These are phyloP conservation scores for Hypomontagnella submonticulosa DNA, from an alignment of 495 filamentous ascomycete genomes.

Conservation along the genomic window DNA sequence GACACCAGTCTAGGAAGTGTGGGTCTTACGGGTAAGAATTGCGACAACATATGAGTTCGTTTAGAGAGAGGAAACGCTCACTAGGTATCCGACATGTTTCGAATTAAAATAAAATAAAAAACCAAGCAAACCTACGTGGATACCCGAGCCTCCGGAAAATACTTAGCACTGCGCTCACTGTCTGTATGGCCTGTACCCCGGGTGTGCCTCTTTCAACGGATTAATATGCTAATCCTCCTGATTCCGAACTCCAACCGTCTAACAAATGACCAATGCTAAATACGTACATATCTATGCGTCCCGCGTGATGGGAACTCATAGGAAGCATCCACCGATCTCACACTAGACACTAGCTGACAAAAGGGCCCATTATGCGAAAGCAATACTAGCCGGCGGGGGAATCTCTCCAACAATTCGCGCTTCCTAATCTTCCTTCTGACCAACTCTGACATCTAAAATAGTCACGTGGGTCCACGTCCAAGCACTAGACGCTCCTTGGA, in stretches of 20 bases:
- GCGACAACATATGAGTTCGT: slow-evolving; percentile 5
- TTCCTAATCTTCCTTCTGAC: slow-evolving; percentile 8
- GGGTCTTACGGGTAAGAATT: not conserved
- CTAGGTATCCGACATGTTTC: slow-evolving; percentile 17
- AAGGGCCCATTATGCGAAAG: not conserved
- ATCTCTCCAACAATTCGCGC: not conserved
- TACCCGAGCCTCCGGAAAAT: not conserved
- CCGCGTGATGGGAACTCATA: not conserved
- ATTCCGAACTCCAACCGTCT: slow-evolving; percentile 2
- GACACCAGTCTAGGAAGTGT: not conserved
- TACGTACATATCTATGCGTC: not conserved
- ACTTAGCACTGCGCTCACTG: not conserved
- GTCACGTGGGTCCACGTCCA: not conserved
- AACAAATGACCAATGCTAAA: slow-evolving; percentile 3
- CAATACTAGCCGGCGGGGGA: not conserved
- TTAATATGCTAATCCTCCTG: slow-evolving; percentile 18
- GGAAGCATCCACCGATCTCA: not conserved
- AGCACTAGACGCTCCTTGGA: not conserved
- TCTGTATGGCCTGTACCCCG: not conserved
- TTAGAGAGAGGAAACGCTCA: slow-evolving; percentile 1
- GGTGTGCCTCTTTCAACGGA: slow-evolving; percentile 14
- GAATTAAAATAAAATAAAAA: slow-evolving; percentile 12
- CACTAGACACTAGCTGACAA: not conserved
- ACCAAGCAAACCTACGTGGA: not conserved
- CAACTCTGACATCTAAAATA: not conserved